Conservation (phyloP, 2,329 filamentous ascomycete genomes). For the Penicillium olsonii region DNA sequence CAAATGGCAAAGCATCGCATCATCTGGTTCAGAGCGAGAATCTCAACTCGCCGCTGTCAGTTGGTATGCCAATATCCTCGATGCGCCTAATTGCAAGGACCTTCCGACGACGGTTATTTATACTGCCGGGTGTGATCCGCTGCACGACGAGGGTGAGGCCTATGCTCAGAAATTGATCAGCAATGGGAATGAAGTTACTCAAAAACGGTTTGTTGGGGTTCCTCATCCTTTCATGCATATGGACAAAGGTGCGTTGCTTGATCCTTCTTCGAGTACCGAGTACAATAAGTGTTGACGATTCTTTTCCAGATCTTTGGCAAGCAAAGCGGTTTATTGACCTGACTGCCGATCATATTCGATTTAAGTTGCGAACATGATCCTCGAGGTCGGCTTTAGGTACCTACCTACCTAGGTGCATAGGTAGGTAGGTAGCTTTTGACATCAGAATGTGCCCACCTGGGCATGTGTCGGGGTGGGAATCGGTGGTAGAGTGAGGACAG, state of each 20-base stretch:
- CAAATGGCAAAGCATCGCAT: slow-evolving; percentile 32
- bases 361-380: not conserved
- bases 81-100: slow-evolving; percentile 36
- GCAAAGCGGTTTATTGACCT: slow-evolving; percentile 33
- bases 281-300: too few species aligned
- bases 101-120: slow-evolving; percentile 45
- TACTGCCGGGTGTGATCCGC: slow-evolving; percentile 48
- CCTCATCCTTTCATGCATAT: slow-evolving; percentile 56
- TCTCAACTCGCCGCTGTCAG: slow-evolving; percentile 26
- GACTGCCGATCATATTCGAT: slow-evolving; percentile 21
- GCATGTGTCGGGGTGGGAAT: too few species aligned
- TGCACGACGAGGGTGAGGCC: slow-evolving; percentile 53
- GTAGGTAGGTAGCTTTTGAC: too few species aligned
- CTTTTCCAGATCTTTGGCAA: slow-evolving; percentile 25
- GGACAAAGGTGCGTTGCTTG: slow-evolving; percentile 30
- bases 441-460: too few species aligned
- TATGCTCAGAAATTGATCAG: slow-evolving; percentile 48
- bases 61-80: slow-evolving; percentile 38
- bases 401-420: too few species aligned
- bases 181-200: slow-evolving; percentile 49
- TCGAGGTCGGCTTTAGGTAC: not conserved
- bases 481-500: too few species aligned
- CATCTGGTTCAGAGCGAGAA: slow-evolving; percentile 14
- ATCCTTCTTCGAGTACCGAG: not conserved
- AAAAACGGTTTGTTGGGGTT: slow-evolving; percentile 50